Conservation (phyloP, 257 asterid genomes). For the Mentha longifolia region DNA sequence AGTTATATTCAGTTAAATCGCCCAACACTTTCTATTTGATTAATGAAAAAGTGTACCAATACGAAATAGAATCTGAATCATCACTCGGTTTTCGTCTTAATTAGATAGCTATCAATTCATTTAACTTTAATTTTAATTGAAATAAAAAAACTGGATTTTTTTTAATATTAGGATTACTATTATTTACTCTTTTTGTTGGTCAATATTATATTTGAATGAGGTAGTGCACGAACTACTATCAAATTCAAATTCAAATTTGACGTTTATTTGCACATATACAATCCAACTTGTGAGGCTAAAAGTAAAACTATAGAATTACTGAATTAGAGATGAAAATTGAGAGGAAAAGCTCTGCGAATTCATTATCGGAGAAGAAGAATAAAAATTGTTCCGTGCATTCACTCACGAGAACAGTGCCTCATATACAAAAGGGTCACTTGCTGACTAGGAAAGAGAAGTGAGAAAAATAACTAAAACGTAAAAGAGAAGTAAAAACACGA, state of each 20-base stretch:
- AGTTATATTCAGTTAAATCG: constrained; percentile 27
- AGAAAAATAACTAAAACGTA: no score
- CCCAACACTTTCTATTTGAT: constrained; percentile 11
- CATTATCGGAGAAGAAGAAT: no score
- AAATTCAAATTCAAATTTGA: constrained; percentile 20
- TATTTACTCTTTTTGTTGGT: no score
- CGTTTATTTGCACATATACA: not conserved
- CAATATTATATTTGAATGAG: not conserved
- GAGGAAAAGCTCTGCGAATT: no score
- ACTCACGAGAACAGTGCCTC: no score
- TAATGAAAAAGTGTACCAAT: constrained; percentile 1
- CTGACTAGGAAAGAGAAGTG: no score
- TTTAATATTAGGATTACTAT: no score
- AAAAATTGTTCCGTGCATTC: no score
- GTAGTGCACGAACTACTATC: constrained; percentile 15
- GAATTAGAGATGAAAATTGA: no score
- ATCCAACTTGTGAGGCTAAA: not conserved
- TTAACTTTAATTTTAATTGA: not conserved
- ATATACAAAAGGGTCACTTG: no score
- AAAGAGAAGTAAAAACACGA: no score
- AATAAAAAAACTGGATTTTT: not conserved
- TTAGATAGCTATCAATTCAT: not conserved
- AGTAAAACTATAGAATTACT: no score
- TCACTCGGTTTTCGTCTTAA: not conserved
- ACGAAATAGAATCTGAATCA: not conserved